phyloP scores from a whole-genome alignment of 768 basidiomycete genomes.

The Suillus decipiens region DNA sequence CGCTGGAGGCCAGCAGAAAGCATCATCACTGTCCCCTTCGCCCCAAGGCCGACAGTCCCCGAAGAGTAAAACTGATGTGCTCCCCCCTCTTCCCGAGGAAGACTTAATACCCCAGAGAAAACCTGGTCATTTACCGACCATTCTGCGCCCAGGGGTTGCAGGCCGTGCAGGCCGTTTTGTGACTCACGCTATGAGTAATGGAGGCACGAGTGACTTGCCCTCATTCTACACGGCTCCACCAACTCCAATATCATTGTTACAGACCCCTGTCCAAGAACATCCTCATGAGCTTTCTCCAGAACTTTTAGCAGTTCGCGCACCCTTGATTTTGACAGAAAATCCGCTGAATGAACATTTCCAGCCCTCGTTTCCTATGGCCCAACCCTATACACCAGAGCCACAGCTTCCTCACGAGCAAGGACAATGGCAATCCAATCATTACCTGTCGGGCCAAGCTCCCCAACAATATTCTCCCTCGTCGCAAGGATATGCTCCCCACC shows the following conservation, averaged over 20 bases:
- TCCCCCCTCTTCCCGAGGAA: constrained; percentile 44
- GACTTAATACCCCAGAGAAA: constrained; percentile 21
- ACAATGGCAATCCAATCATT: constrained; percentile 2
- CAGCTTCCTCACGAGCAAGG: constrained; percentile 8
- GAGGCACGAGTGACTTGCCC: constrained; percentile 18
- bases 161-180: constrained; percentile 21
- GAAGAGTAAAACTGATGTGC: constrained; percentile 30
- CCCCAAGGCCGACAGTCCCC: constrained; percentile 1
- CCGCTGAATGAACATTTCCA: constrained; percentile 12
- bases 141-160: constrained; percentile 44
- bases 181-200: constrained; percentile 15
- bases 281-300: constrained; percentile 7
- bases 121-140: constrained; percentile 35
- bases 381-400: constrained; percentile 12
- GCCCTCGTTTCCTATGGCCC: constrained; percentile 13
- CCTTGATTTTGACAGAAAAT: constrained; percentile 22
- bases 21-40: constrained; percentile 10
- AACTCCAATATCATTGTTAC: constrained; percentile 12
- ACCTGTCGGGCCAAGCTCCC: constrained; percentile 16
- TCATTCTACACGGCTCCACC: constrained; percentile 12
- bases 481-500: constrained; percentile 5
- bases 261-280: constrained; percentile 12
- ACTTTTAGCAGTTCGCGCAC: constrained; percentile 14
- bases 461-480: constrained; percentile 15
- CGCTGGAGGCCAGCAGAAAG: constrained; percentile 17